phyloP scores from a whole-genome alignment of 2,329 filamentous ascomycete genomes.

The Trichoderma brevicompactum region DNA sequence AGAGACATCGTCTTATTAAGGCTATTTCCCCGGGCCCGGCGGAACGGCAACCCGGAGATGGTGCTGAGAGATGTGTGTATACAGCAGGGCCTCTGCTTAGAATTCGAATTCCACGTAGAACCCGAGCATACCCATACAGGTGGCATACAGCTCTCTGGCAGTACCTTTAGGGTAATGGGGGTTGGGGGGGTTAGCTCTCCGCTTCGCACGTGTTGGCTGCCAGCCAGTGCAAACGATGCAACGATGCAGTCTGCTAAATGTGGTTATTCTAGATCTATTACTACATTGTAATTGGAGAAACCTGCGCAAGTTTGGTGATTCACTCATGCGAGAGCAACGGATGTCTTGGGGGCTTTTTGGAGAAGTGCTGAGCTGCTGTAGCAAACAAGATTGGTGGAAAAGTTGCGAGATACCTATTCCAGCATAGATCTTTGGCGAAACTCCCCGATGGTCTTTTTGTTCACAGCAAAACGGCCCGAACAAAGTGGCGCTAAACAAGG shows the following conservation, averaged over 20 bases:
- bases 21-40: slow-evolving; percentile 3
- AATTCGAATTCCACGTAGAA: neutral
- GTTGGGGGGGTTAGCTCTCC: slow-evolving; percentile 11
- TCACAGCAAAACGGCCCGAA: slow-evolving; percentile 26
- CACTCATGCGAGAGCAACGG: neutral
- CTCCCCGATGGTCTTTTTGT: slow-evolving; percentile 27
- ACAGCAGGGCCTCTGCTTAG: neutral
- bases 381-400: slow-evolving; percentile 20
- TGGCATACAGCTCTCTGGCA: neutral
- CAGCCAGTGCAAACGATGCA: slow-evolving; percentile 17
- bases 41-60: neutral
- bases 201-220: slow-evolving; percentile 20
- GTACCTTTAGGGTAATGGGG: neutral
- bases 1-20: slow-evolving; percentile 4
- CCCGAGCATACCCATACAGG: neutral
- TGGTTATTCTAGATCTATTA: slow-evolving; percentile 11
- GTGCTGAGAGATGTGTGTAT: neutral
- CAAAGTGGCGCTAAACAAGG: slow-evolving; percentile 22
- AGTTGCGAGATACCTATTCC: slow-evolving; percentile 2
- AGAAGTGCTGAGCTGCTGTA: neutral
- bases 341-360: neutral
- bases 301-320: neutral
- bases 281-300: neutral
- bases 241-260: slow-evolving; percentile 16
- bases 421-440: slow-evolving; percentile 17